Evolutionary conservation across 1,284 basidiomycete genomes (phyloP), one percentile per base, ranked within the genome.

Genomic region (Leccinum solheimii): DNA sequence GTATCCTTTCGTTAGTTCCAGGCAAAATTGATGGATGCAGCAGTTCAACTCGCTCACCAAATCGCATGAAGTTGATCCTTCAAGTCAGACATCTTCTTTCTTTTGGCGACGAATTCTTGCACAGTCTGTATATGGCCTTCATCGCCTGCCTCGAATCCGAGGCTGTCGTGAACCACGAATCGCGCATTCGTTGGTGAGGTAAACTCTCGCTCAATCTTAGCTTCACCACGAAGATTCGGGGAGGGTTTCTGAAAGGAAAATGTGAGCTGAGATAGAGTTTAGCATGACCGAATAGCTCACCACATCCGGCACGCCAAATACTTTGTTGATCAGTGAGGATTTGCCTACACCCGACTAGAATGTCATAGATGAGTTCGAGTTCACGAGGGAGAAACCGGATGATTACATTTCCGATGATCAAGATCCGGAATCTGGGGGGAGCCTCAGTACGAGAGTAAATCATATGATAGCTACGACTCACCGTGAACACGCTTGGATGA

Each of bases 101-200:
- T 60, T 23, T 27, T 36, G 2, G 55, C 10, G 30, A 69, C 50
- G 2, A 67, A 67, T 0, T 40, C 0, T n/a, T 49, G 27, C 40
- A 67, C 63, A 1, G 23, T 40, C 0, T 53, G 21, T 7, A 62
- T 56, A n/a, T 68, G 62, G 5, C 3, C 2, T 36, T 45, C 32
- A 19, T 66, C 68, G 2, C 19, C 63, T 10, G 56, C 55, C 40
- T 69, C 68, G 9, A 67, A 69, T 0, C 66, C 66, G 3, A 60
- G 59, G 36, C 66, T 69, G 32, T 68, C 68, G 5, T 68, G 68
- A 1, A 69, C 56, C 4, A 67, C 68, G 10, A 67, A 57, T 49
- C 57, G 56, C 5, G 48, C 38, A 9, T 67, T 69, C 6, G 3
- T 34, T 9, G 23, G 34, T 7, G 68, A 59, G n/a, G 52, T 11